Base-by-base conservation (phyloP, 306 rosid genomes). In the Medicago lupulina region DNA sequence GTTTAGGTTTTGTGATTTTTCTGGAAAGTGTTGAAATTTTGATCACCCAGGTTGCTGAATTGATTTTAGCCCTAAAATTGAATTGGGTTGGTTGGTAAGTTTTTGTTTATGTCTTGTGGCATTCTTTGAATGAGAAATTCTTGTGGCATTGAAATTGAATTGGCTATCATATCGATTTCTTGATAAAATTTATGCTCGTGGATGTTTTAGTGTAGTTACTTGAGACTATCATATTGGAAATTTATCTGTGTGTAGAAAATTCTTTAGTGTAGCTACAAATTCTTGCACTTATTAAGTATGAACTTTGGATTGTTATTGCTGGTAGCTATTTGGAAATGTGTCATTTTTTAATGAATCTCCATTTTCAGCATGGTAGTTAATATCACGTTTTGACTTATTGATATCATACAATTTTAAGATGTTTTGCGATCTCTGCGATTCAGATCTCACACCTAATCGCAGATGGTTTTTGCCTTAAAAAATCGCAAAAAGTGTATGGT, bases 1-100 rank as follows among this genome's bases (percentile, higher is more conserved):
- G 36, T 23, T 58, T 28, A 57, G 73, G 54, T 76, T 58, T 76
- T 66, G 16, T 58, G 57, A 58, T 71, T 71, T 3, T 23, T 36
- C 23, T 28, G 31, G 31, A 28, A 3, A 3, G 4, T 28, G 31
- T 28, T 28, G 31, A 28, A 28, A 3, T 28, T 28, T 28, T 28
- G 31, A 28, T 28, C 31, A 28, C 4, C 31, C 0, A 28, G 13
- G 36, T 41, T 54, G 67, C 13, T 65, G 60, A 17, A 64, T 31
- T 57, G 76, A 49, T 54, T 71, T 12, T 46, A 31, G 61, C 25
- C 34, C 28, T 51, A 38, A 7, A 54, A 13, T 75, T 70, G 10
- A 51, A 62, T 68, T 57, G 31, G 36, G 46, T 75, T 44, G 54
- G 41, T 60, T 44, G 54, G 41, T 41, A n/a, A n/a, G n/a, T n/a